phyloP scores from a whole-genome alignment of 495 filamentous ascomycete genomes.

The Aspergillus bertholletiae region DNA sequence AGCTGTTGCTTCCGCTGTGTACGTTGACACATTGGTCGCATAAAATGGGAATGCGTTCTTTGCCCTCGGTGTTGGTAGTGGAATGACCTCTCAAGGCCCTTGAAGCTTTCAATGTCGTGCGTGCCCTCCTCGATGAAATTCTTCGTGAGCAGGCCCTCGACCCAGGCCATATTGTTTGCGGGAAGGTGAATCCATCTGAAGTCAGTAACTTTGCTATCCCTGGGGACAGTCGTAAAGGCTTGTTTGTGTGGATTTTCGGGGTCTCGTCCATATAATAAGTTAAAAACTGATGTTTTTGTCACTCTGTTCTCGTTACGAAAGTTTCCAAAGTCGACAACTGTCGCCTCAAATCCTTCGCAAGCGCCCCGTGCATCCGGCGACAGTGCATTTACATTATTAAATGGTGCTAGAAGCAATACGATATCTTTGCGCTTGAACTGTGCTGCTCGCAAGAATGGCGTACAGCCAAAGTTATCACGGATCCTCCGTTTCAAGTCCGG shows the following conservation, averaged over 20 bases:
- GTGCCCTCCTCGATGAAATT: constrained; percentile 64
- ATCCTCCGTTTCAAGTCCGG: constrained; percentile 43
- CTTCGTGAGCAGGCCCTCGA: constrained; percentile 62
- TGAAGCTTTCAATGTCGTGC: constrained; percentile 64
- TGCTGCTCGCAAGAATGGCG: constrained; percentile 56
- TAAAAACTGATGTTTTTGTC: constrained; percentile 51
- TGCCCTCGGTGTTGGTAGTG: constrained; percentile 62
- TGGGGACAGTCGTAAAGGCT: constrained; percentile 50
- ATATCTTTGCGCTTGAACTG: constrained; percentile 56
- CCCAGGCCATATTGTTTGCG: constrained; percentile 58
- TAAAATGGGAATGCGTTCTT: constrained; percentile 61
- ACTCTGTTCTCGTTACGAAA: constrained; percentile 61
- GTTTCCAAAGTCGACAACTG: constrained; percentile 66
- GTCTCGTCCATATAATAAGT: constrained; percentile 61
- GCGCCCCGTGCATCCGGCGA: constrained; percentile 53
- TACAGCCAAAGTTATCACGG: constrained; percentile 60
- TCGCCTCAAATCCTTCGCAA: constrained; percentile 60
- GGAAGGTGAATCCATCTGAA: constrained; percentile 72
- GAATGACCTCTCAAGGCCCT: constrained; percentile 61
- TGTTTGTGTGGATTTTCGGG: constrained; percentile 46
- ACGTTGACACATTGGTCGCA: constrained; percentile 61
- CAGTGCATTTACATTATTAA: constrained; percentile 48
- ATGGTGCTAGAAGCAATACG: constrained; percentile 53
- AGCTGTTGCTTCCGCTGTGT: constrained; percentile 44
- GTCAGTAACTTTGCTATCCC: constrained; percentile 50